Evolutionary conservation across 306 rosid genomes (phyloP).

Genomic region (Nissolia schottii): DNA sequence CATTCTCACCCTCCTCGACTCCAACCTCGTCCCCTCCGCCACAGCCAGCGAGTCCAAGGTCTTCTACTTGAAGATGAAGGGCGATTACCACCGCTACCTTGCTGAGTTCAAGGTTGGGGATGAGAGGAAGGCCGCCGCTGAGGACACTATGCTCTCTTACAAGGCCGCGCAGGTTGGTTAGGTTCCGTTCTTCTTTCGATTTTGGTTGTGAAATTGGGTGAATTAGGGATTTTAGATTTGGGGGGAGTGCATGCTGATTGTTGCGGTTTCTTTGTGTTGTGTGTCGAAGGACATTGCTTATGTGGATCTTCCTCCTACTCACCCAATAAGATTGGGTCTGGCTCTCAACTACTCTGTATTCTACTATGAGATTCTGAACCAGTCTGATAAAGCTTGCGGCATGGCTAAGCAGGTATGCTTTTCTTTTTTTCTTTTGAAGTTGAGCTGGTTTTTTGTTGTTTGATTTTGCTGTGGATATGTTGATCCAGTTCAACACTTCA

Average conservation of each 20-base stretch:
- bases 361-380: conserved; percentile 77
- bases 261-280: background rate
- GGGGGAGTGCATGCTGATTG: too few relatives aligned
- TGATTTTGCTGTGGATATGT: background rate
- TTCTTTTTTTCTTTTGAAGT: background rate
- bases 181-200: too few relatives aligned
- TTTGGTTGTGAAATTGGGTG: too few relatives aligned
- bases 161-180: conserved; percentile 64
- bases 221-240: background rate
- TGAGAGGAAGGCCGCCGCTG: conserved; percentile 62
- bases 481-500: background rate
- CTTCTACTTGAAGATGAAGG: conserved; percentile 76
- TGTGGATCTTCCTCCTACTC: conserved; percentile 70
- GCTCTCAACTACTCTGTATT: conserved; percentile 76
- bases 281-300: conserved; percentile 45
- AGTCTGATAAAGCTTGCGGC: conserved; percentile 69
- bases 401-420: conserved; percentile 74
- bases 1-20: conserved; percentile 45
- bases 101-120: conserved; percentile 68
- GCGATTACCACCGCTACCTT: conserved; percentile 69
- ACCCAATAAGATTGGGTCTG: conserved; percentile 76
- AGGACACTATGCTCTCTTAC: conserved; percentile 70
- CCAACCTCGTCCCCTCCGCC: conserved; percentile 59
- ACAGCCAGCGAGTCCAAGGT: conserved; percentile 55
- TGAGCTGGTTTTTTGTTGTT: background rate